A percentile compares a stretch with the other conserved stretches of the same genome.
These are phyloP conservation scores for Zoysia pacifica DNA, from an alignment of 176 grass and related monocot species.

Conservation along the genomic window DNA sequence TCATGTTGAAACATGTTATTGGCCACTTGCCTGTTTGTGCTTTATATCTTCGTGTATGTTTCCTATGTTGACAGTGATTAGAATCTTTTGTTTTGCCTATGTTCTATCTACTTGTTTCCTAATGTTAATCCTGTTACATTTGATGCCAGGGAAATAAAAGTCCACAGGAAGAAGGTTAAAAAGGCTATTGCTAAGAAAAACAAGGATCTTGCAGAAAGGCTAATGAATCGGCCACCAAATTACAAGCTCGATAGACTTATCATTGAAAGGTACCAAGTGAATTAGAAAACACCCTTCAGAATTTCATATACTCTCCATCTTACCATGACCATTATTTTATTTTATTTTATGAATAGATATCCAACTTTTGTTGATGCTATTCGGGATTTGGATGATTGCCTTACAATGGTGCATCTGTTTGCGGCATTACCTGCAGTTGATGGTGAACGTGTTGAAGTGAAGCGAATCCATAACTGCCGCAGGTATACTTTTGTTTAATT, in stretches of 20 bases:
- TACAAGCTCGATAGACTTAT: conserved; percentile 96
- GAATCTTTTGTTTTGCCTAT: not conserved
- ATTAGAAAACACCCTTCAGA: conserved; percentile 18
- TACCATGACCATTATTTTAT: not conserved
- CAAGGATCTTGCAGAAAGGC: conserved; percentile 77
- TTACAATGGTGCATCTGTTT: conserved; percentile 98
- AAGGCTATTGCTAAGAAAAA: conserved; percentile 91
- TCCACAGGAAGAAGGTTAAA: conserved; percentile 73
- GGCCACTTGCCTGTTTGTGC: conserved; percentile 1
- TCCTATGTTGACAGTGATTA: not conserved
- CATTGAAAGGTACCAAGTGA: conserved; percentile 65
- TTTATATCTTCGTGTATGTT: not conserved
- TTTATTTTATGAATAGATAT: conserved; percentile 55
- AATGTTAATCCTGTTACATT: conserved; percentile 10
- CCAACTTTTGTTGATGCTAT: conserved; percentile 94
- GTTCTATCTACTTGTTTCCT: not conserved
- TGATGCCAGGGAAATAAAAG: conserved; percentile 65
- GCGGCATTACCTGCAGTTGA: conserved; percentile 92
- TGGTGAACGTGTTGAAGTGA: conserved; percentile 80
- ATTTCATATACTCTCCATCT: conserved; percentile 2
- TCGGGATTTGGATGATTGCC: conserved; percentile 94
- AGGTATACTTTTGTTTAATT: conserved; percentile 49
- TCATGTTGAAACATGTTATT: not conserved
- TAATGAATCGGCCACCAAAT: conserved; percentile 67
- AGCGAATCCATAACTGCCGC: conserved; percentile 86